Evolutionary conservation across 352 stramenopile species (phyloP).

Genomic region (Phytophthora ramorum): DNA sequence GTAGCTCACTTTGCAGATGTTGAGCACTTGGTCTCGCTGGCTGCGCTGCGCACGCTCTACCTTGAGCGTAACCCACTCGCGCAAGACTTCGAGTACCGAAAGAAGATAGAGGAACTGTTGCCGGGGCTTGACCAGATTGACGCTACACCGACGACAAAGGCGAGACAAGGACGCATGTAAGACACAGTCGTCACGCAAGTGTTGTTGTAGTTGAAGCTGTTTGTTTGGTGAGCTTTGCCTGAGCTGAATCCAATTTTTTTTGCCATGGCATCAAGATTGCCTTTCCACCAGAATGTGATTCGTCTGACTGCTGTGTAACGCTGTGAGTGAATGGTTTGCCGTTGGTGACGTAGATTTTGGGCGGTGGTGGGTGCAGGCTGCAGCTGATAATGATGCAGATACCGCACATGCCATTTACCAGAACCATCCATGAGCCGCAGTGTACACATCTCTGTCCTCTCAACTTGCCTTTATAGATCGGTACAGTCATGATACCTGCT

Average conservation of each 20-base stretch:
- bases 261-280: slow-evolving; percentile 8
- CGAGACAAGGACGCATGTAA: slow-evolving; percentile 47
- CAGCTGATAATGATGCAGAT: slow-evolving; percentile 70
- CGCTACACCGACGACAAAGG: slow-evolving; percentile 77
- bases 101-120: slow-evolving; percentile 90
- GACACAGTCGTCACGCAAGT: slow-evolving; percentile 7
- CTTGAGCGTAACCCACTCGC: slow-evolving; percentile 96
- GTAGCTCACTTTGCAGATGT: slow-evolving; percentile 70
- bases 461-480: slow-evolving; percentile 59
- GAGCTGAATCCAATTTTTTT: slow-evolving; percentile 25
- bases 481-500: slow-evolving; percentile 42
- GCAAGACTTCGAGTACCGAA: slow-evolving; percentile 95
- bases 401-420: slow-evolving; percentile 53
- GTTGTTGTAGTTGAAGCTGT: slow-evolving; percentile 13
- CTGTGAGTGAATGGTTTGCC: slow-evolving; percentile 34
- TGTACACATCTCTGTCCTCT: slow-evolving; percentile 63
- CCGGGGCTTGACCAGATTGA: slow-evolving; percentile 96
- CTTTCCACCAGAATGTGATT: neutral
- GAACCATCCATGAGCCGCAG: slow-evolving; percentile 77
- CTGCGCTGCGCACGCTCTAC: slow-evolving; percentile 92
- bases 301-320: slow-evolving; percentile 3
- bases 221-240: slow-evolving; percentile 25
- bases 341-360: slow-evolving; percentile 67
- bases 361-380: slow-evolving; percentile 47
- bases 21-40: slow-evolving; percentile 77